Evolutionary conservation across 2,329 filamentous ascomycete species (phyloP).

Genomic region (Davidsoniella virescens): DNA sequence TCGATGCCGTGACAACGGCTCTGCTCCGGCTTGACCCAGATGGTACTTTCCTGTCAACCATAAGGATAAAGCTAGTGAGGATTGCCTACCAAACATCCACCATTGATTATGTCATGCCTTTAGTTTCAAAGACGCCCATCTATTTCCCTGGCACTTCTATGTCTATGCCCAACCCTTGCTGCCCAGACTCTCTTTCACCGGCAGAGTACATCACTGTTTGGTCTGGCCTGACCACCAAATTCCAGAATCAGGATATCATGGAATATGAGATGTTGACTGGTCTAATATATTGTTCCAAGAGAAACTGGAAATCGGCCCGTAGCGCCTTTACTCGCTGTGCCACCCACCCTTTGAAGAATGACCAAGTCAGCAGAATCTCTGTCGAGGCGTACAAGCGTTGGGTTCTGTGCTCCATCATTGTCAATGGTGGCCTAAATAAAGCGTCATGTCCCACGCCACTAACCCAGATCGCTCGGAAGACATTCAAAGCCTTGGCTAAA

Average conservation of each 20-base stretch:
- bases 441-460: neutral
- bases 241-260: constrained; percentile 39
- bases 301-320: constrained; percentile 46
- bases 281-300: constrained; percentile 45
- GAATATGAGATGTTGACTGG: constrained; percentile 51
- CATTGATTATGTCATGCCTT: constrained; percentile 37
- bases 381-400: constrained; percentile 86
- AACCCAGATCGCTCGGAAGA: constrained; percentile 3
- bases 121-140: constrained; percentile 50
- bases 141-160: constrained; percentile 40
- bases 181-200: constrained; percentile 30
- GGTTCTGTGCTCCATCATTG: constrained; percentile 60
- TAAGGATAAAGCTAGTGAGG: constrained; percentile 41
- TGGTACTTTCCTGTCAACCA: constrained; percentile 47
- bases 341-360: constrained; percentile 47
- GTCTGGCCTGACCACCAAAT: constrained; percentile 38
- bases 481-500: constrained; percentile 35
- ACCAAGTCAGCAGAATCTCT: constrained; percentile 59
- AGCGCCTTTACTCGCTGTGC: constrained; percentile 49
- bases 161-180: constrained; percentile 24
- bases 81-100: constrained; percentile 40
- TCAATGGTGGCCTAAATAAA: constrained; percentile 35
- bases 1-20: constrained; percentile 31
- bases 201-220: constrained; percentile 41
- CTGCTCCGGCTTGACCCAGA: constrained; percentile 51